Evolutionary conservation across 2,329 filamentous ascomycete genomes (phyloP), one percentile per base, ranked within the genome.

Genomic region (Clonostachys sp.): DNA sequence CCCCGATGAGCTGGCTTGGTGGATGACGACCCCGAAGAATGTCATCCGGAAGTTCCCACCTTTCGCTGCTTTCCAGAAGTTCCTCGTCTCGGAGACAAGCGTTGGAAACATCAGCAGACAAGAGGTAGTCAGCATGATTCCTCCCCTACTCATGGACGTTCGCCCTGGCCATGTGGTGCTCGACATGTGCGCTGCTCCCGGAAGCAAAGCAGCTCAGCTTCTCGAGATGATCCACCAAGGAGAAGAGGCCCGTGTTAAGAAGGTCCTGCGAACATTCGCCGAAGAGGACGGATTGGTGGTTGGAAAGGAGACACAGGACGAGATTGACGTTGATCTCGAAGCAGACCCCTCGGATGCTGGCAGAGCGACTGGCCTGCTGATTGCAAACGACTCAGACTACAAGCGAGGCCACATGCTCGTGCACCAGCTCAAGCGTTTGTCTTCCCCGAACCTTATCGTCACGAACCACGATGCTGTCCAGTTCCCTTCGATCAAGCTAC

Each of bases 71-170:
- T 97, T 99, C 71, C 94, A 99, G 67, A 95, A 95, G 65, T 99
- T 96, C 74, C 79, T 99, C 45, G 94, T 99, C 44, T 95, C 92
- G 45, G 94, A 99, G 76, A 96, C 94, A 5, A 91, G 88, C 48
- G 91, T 97, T 18, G 94, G 94, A 59, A 99, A 97, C 66, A 97
- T 99, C 60, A 96, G 89, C 68, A 84, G 94, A 59, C 94, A 99
- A 69, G 94, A 99, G 72, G 87, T 96, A 41, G 94, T 99, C 61
- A 96, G 90, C 73, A 99, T 99, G 94, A 97, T 99, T 53, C 94
- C 94, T 24, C 94, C 94, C 24, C 79, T 97, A 57, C 77, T 97
- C 58, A 87, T 99, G 75, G 91, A 97, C 60, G 78, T 97, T 45
- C 83, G 83, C 57, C 91, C 94, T 5, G 89, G 91, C 46, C 95